Conservation (phyloP, 2,329 filamentous ascomycete species). For the Trichoderma sp. region DNA sequence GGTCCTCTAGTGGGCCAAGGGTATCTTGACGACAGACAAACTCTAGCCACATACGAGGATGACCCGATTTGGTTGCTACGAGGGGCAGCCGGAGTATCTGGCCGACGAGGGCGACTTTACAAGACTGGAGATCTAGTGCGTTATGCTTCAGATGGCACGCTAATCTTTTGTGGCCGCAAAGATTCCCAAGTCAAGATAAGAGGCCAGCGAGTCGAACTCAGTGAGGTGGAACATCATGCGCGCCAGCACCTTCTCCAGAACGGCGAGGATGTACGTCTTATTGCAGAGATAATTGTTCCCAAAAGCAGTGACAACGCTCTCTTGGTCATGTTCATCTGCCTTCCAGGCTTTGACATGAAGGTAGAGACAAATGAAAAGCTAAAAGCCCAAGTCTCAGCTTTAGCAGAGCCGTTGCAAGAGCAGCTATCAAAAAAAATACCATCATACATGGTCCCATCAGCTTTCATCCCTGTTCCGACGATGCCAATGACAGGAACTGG, state of each 20-base stretch:
- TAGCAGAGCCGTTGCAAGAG: background rate
- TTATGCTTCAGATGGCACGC: conserved; percentile 44
- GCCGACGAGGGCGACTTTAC: conserved; percentile 35
- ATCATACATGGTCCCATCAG: background rate
- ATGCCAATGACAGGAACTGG: background rate
- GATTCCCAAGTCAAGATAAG: conserved; percentile 59
- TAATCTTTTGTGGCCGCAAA: conserved; percentile 47
- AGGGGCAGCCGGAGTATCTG: background rate
- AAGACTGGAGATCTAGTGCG: conserved; percentile 49
- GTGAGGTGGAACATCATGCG: conserved; percentile 34
- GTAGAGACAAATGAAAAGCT: background rate
- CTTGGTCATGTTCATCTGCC: background rate
- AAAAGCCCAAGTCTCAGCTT: background rate
- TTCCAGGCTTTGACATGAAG: background rate
- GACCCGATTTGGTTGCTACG: background rate
- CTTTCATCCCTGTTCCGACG: background rate
- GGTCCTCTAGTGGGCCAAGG: conserved; percentile 11
- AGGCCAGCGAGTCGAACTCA: conserved; percentile 53
- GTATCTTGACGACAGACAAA: conserved; percentile 16
- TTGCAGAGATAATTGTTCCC: background rate
- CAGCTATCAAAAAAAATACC: background rate
- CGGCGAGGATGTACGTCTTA: background rate
- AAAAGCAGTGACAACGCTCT: background rate
- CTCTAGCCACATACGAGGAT: background rate
- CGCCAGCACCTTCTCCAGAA: background rate